phyloP scores from a whole-genome alignment of 176 grass and related monocot species.

The Sorghum bicolor region Sorghum_bicolor_NCBIv3 NC_012874.2:61051501-61052000 shows the following conservation, averaged over 20 bases:
- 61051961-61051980: no score
- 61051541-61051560: background rate
- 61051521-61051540: background rate
- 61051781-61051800: background rate
- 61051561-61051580: conserved; percentile 29
- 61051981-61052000: no score
- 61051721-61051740: background rate
- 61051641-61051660: conserved; percentile 23
- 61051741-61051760: background rate
- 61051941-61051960: no score
- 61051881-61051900: background rate
- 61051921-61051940: no score
- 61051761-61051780: conserved; percentile 8
- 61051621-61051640: conserved; percentile 14
- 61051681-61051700: background rate
- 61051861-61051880: background rate
- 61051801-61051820: background rate
- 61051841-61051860: no score
- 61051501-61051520: background rate
- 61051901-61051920: no score
- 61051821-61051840: no score
- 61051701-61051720: background rate
- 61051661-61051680: conserved; percentile 19
- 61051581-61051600: background rate
- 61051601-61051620: background rate